These are phyloP conservation scores for Trichoderma sp. DNA, from an alignment of 2,329 filamentous ascomycete genomes.

Conservation along the genomic window DNA sequence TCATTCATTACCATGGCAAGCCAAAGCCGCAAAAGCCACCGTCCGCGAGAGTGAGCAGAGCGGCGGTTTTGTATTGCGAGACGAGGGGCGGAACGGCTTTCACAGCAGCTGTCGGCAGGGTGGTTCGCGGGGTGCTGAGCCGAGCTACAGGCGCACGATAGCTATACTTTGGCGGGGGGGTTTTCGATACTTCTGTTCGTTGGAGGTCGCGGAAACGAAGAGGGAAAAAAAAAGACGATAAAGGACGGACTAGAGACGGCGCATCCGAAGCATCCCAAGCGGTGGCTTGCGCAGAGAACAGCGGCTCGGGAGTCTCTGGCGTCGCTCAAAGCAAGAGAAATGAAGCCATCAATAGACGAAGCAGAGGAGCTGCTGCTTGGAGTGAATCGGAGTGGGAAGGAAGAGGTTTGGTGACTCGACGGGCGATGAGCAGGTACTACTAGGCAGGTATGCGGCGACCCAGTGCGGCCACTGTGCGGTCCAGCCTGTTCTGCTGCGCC, in stretches of 20 bases:
- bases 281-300: background rate
- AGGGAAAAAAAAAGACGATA: background rate
- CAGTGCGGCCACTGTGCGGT: slow-evolving; percentile 13
- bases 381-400: slow-evolving; percentile 27
- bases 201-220: background rate
- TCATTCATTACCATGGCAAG: slow-evolving; percentile 42
- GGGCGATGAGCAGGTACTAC: slow-evolving; percentile 11
- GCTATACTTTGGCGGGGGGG: slow-evolving; percentile 17
- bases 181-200: background rate
- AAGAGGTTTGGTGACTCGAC: slow-evolving; percentile 25
- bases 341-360: slow-evolving; percentile 13
- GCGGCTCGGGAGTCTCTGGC: slow-evolving; percentile 16
- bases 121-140: slow-evolving; percentile 25
- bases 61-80: slow-evolving; percentile 24
- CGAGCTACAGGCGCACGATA: slow-evolving; percentile 17
- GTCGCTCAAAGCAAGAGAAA: slow-evolving; percentile 27
- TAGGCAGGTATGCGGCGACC: slow-evolving; percentile 16
- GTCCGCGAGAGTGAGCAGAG: slow-evolving; percentile 19
- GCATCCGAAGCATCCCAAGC: slow-evolving; percentile 17
- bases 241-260: background rate
- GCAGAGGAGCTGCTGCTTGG: slow-evolving; percentile 18
- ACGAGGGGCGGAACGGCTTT: slow-evolving; percentile 23
- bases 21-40: slow-evolving; percentile 16
- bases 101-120: slow-evolving; percentile 5
- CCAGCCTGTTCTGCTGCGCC: slow-evolving; percentile 18